Conservation (phyloP, 257 asterid species). For the Solanum okadae region DNA sequence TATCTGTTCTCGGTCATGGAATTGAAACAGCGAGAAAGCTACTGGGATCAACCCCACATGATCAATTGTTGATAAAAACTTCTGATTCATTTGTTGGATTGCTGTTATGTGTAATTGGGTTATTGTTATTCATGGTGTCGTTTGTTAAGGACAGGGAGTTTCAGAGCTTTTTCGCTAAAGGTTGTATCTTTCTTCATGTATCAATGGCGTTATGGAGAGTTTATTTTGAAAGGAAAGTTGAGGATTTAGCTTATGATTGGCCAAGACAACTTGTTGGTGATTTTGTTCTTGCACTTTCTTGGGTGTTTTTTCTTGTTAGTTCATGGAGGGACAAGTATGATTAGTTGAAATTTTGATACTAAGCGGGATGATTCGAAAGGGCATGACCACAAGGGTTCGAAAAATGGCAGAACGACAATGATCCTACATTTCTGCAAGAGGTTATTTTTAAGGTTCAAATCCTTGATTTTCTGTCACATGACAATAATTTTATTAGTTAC, state of each 20-base stretch:
- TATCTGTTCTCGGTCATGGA: slow-evolving; percentile 50
- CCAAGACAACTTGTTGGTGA: slow-evolving; percentile 59
- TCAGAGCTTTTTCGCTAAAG: slow-evolving; percentile 55
- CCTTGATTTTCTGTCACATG: too few relatives aligned
- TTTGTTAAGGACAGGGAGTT: slow-evolving; percentile 59
- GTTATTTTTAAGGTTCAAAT: not conserved
- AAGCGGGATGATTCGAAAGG: not conserved
- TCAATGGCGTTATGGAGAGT: slow-evolving; percentile 64
- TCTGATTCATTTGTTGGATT: slow-evolving; percentile 60
- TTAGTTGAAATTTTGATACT: not conserved
- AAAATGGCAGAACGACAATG: not conserved
- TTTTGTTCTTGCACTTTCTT: slow-evolving; percentile 50
- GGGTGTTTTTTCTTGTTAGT: slow-evolving; percentile 55
- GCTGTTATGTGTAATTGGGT: slow-evolving; percentile 47
- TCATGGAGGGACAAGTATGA: slow-evolving; percentile 70
- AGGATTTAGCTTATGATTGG: slow-evolving; percentile 63
- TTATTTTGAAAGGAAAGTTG: slow-evolving; percentile 54
- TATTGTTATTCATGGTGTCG: slow-evolving; percentile 56
- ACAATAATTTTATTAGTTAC: too few relatives aligned
- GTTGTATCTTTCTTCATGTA: slow-evolving; percentile 40
- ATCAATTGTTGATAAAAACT: slow-evolving; percentile 33
- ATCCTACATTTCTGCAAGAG: not conserved
- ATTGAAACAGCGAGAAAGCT: slow-evolving; percentile 44
- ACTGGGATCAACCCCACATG: slow-evolving; percentile 59
- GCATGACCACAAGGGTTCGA: not conserved